These are phyloP conservation scores for Triticum aestivum DNA, from an alignment of 176 grass and related monocot genomes.

Conservation along the genomic window IWGSC_CS_RefSeq_v2.1 NC_057813.1:392794093-392794592, in stretches of 20 bases:
- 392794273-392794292: background rate
- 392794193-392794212: constrained; percentile 21
- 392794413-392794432: constrained; percentile 19
- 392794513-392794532: background rate
- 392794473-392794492: background rate
- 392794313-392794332: constrained; percentile 41
- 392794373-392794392: background rate
- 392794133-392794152: constrained; percentile 64
- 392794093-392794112: constrained; percentile 90
- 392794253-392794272: constrained; percentile 6
- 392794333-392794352: constrained; percentile 18
- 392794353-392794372: background rate
- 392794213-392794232: constrained; percentile 27
- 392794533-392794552: constrained; percentile 31
- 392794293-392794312: constrained; percentile 30
- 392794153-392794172: constrained; percentile 83
- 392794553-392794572: constrained; percentile 37
- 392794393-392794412: constrained; percentile 24
- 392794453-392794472: constrained; percentile 16
- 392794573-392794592: constrained; percentile 44
- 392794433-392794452: constrained; percentile 19
- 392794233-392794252: constrained; percentile 24
- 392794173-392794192: constrained; percentile 34
- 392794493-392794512: background rate
- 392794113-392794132: constrained; percentile 41